phyloP scores from a whole-genome alignment of 495 filamentous ascomycete species.

The Rostrohypoxylon terebratum region DNA sequence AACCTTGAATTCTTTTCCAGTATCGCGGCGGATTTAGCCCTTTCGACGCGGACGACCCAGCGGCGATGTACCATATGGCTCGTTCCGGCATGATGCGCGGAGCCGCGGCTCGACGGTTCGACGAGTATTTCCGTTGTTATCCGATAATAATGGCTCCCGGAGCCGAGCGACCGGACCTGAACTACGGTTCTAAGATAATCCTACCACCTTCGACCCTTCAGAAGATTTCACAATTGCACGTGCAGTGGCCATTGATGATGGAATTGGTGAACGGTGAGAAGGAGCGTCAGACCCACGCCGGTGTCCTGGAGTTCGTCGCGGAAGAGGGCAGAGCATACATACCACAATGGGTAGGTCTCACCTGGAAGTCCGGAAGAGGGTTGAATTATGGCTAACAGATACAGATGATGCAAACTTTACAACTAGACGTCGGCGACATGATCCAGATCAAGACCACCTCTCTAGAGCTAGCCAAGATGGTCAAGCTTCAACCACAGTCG shows the following conservation, averaged over 20 bases:
- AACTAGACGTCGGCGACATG: slow-evolving; percentile 90
- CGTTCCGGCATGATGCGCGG: slow-evolving; percentile 54
- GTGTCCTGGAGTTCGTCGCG: slow-evolving; percentile 96
- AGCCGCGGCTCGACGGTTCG: slow-evolving; percentile 73
- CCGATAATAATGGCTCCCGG: slow-evolving; percentile 95
- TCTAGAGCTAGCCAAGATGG: slow-evolving; percentile 85
- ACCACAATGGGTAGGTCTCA: slow-evolving; percentile 83
- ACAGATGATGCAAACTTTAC: slow-evolving; percentile 93
- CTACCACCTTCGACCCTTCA: slow-evolving; percentile 94
- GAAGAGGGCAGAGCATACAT: slow-evolving; percentile 97
- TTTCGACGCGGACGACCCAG: slow-evolving; percentile 68
- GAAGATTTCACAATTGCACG: slow-evolving; percentile 94
- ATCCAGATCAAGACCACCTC: slow-evolving; percentile 95
- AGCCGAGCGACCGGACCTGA: slow-evolving; percentile 86
- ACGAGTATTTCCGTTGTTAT: slow-evolving; percentile 97
- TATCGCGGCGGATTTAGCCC: slow-evolving; percentile 55
- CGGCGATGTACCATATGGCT: slow-evolving; percentile 61
- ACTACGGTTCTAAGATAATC: slow-evolving; percentile 97
- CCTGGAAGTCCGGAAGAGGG: background rate
- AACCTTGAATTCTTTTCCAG: slow-evolving; percentile 46
- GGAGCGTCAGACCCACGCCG: slow-evolving; percentile 84
- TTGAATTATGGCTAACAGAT: slow-evolving; percentile 34
- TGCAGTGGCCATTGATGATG: slow-evolving; percentile 97
- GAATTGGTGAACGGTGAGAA: slow-evolving; percentile 90
- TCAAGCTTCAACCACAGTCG: slow-evolving; percentile 95